Base-by-base conservation (phyloP, 1,139 yeast genomes). In the Protomyces lactucae-debilis region DNA sequence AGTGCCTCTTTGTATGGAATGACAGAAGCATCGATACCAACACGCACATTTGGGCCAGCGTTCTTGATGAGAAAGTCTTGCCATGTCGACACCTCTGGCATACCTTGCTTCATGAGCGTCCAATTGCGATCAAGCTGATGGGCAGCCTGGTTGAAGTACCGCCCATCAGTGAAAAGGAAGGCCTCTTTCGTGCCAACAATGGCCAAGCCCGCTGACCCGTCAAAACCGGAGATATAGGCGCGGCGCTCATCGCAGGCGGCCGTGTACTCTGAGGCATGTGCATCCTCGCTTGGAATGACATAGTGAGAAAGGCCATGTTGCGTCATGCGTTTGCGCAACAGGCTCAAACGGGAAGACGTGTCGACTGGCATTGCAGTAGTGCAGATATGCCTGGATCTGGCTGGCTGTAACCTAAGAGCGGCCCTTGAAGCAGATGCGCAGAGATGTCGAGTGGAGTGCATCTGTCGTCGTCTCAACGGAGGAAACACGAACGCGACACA, bases 181-280 rank as follows among this genome's bases (percentile, higher is more conserved):
- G 96, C 93, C 69, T 84, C 80, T 9, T 87, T 87, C 36, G 66
- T 64, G n/a, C 97, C 87, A 52, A 93, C 80, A 52, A 95, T 82
- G 2, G 98, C 99, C 51, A 91, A 81, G 64, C 99, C 99, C 0
- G 98, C 97, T 66, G 95, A 86, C 3, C 99, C 99, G 65, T 89
- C 87, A 77, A 93, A 93, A 0, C 96, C 95, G 43, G 56, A 36
- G 48, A 66, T 66, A 40, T 60, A 66, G 18, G 68, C 68, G 21
- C 68, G 64, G 16, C 68, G 52, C 12, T 69, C 66, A 36, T 66
- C 68, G 14, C 64, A 57, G 8, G 59, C 67, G 9, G 64, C 59
- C 48, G 64, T 66, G 40, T 66, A 66, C 52, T 66, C 68, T 16
- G 63, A 59, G 2, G 63, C 63, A 28, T 59, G 63, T 12, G 63